Evolutionary conservation across 2,329 filamentous ascomycete species (phyloP).

Genomic region (Macrophomina tecta): DNA sequence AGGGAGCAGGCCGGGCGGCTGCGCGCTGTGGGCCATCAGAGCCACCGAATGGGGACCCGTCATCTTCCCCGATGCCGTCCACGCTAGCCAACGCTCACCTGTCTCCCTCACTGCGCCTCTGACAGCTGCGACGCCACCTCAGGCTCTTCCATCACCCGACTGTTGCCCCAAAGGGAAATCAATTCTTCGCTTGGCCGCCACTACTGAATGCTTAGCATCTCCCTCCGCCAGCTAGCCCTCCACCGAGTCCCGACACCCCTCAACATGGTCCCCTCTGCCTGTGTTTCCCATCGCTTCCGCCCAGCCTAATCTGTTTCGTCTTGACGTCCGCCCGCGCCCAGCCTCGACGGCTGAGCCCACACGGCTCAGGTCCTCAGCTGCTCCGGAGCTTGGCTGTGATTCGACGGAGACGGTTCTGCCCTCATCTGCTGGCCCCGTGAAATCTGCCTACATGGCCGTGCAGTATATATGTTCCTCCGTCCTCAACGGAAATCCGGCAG

Average conservation of each 20-base stretch:
- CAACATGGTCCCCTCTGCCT: not conserved
- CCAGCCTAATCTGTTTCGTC: not conserved
- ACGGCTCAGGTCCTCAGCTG: conserved; percentile 3
- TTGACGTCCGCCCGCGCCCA: not conserved
- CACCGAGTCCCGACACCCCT: not conserved
- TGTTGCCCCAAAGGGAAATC: not conserved
- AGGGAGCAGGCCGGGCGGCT: not conserved
- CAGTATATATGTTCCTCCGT: conserved; percentile 3
- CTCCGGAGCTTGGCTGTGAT: not conserved
- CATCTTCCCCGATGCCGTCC: not conserved
- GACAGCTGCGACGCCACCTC: conserved; percentile 5
- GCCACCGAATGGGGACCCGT: conserved; percentile 14
- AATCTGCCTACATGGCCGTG: not conserved
- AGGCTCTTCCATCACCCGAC: not conserved
- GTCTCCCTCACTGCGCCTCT: not conserved
- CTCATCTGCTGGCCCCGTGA: not conserved
- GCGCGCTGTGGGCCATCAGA: not conserved
- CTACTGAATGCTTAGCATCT: conserved; percentile 14
- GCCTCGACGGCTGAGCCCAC: not conserved
- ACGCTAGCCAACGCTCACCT: not conserved
- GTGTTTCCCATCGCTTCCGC: not conserved
- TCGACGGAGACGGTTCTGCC: not conserved
- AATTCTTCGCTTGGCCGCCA: not conserved
- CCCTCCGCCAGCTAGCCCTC: not conserved
- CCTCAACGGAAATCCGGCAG: not conserved